phyloP scores from a whole-genome alignment of 345 rosid species.

The Lepidium africanum region DNA sequence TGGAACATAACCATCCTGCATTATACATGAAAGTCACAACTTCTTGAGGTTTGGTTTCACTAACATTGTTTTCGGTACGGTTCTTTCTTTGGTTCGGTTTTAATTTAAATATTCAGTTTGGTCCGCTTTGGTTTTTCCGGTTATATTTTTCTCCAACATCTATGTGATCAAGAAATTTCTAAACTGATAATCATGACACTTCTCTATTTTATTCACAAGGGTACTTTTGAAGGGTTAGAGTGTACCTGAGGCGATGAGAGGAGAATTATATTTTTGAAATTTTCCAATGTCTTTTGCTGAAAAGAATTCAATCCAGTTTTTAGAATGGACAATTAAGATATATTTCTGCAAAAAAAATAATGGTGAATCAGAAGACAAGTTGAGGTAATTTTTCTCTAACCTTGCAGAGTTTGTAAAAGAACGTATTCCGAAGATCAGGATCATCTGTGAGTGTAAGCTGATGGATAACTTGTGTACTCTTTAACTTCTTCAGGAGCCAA shows the following conservation, averaged over 20 bases:
- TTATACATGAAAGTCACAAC: background rate
- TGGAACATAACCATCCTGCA: constrained; percentile 94
- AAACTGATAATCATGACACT: background rate
- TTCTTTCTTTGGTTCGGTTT: background rate
- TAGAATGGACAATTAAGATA: background rate
- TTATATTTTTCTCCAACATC: background rate
- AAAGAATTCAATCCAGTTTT: background rate
- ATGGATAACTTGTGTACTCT: constrained; percentile 86
- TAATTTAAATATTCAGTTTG: background rate
- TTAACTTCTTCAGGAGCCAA: constrained; percentile 90
- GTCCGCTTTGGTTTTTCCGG: background rate
- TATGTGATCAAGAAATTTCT: background rate
- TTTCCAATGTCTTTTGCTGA: constrained; percentile 84
- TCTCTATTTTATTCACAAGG: background rate
- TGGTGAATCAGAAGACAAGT: background rate
- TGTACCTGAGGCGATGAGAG: constrained; percentile 90
- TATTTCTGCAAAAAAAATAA: background rate
- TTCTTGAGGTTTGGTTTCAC: background rate
- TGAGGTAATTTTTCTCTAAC: constrained; percentile 29
- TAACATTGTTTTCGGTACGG: background rate
- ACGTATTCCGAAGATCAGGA: constrained; percentile 65
- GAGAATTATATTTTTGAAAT: constrained; percentile 66
- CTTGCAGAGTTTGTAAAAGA: constrained; percentile 82
- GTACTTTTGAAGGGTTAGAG: background rate
- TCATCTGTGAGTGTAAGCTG: constrained; percentile 96